These are phyloP conservation scores for Dipodascus geniculatus DNA, from an alignment of 805 yeast genomes.

Conservation along the genomic window DNA sequence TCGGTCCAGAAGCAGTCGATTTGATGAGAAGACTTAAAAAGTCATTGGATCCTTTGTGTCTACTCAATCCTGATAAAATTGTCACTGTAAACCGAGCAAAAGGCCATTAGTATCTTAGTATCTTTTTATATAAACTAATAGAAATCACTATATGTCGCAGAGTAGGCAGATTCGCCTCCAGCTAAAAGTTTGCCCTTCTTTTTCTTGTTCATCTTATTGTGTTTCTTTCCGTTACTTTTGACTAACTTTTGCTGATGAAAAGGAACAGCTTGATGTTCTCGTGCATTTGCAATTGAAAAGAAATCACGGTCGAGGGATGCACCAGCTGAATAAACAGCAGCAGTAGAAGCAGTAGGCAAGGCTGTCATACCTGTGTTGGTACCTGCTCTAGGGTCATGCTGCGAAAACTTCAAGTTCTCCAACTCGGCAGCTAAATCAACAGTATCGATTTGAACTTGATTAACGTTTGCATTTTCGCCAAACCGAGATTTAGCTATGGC, in stretches of 20 bases:
- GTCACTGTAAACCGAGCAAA: slow-evolving; percentile 26
- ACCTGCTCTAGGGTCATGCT: slow-evolving; percentile 50
- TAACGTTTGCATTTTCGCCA: background rate
- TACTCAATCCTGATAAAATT: slow-evolving; percentile 71
- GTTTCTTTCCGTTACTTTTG: slow-evolving; percentile 36
- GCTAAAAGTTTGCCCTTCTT: slow-evolving; percentile 25
- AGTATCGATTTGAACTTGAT: slow-evolving; percentile 34
- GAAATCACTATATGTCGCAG: slow-evolving; percentile 9
- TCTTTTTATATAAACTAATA: background rate
- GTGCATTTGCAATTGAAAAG: slow-evolving; percentile 53
- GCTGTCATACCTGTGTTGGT: slow-evolving; percentile 55
- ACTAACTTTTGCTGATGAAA: slow-evolving; percentile 41
- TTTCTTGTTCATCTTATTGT: slow-evolving; percentile 66
- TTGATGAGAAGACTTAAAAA: slow-evolving; percentile 64
- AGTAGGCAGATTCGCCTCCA: slow-evolving; percentile 3
- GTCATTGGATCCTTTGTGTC: slow-evolving; percentile 61
- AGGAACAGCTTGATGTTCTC: slow-evolving; percentile 57
- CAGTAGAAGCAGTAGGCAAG: slow-evolving; percentile 58
- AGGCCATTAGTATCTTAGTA: background rate
- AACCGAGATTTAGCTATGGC: slow-evolving; percentile 37
- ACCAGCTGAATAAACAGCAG: slow-evolving; percentile 43
- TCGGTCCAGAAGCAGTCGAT: slow-evolving; percentile 57
- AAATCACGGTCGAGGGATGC: slow-evolving; percentile 80
- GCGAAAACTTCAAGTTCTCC: slow-evolving; percentile 62
- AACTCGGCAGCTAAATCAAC: slow-evolving; percentile 63